phyloP scores from a whole-genome alignment of 2,329 filamentous ascomycete genomes.

The Didymella glomerata region DNA sequence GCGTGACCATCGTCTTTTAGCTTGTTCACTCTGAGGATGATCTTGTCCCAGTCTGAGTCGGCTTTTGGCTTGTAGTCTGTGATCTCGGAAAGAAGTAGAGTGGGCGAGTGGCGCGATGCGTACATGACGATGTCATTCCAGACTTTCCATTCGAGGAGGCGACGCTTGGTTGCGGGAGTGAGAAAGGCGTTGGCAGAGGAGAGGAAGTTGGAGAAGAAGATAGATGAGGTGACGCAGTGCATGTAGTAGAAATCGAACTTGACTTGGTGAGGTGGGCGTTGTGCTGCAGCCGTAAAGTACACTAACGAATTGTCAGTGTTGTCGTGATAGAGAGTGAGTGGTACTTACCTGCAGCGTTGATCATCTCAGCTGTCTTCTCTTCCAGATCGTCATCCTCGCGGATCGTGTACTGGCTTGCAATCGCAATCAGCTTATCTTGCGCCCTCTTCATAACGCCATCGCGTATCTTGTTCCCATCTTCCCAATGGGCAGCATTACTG shows the following conservation, averaged over 20 bases:
- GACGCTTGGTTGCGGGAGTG: conserved; percentile 66
- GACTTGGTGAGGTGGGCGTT: conserved; percentile 61
- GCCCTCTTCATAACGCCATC: conserved; percentile 74
- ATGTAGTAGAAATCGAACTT: conserved; percentile 87
- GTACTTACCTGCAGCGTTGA: conserved; percentile 65
- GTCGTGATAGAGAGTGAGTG: too few relatives aligned
- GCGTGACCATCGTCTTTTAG: conserved; percentile 81
- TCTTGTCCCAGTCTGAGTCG: conserved; percentile 51
- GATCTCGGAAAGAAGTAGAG: conserved; percentile 68
- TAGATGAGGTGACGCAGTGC: conserved; percentile 78
- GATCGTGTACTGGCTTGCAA: conserved; percentile 64
- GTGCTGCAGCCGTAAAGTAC: conserved; percentile 68
- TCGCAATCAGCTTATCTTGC: conserved; percentile 67
- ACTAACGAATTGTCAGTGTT: conserved; percentile 39
- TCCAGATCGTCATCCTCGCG: conserved; percentile 66
- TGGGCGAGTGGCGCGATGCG: conserved; percentile 70
- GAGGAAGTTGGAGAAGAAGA: conserved; percentile 74
- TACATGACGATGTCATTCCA: conserved; percentile 79
- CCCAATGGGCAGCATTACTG: conserved; percentile 59
- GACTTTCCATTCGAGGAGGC: conserved; percentile 83
- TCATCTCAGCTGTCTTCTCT: conserved; percentile 71
- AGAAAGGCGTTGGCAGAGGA: conserved; percentile 64
- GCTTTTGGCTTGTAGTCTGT: conserved; percentile 64
- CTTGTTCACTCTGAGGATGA: conserved; percentile 57
- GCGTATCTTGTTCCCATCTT: conserved; percentile 69